These are phyloP conservation scores for Tagetes erecta DNA, from an alignment of 129 eudicot genomes.

Conservation along the genomic window DNA sequence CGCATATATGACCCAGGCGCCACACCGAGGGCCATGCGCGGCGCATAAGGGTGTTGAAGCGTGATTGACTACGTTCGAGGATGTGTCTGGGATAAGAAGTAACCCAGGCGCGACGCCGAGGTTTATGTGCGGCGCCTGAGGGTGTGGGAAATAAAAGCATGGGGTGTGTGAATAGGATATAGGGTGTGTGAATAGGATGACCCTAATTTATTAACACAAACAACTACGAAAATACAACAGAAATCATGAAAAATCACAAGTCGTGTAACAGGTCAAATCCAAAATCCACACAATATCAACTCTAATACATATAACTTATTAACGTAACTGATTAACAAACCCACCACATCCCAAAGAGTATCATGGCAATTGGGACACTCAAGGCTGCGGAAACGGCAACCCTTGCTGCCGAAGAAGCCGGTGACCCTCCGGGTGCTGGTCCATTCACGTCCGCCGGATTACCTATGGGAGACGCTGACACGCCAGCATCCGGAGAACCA, in stretches of 20 bases:
- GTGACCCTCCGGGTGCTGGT: neutral
- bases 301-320: neutral
- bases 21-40: no score
- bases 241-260: neutral
- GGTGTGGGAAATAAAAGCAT: no score
- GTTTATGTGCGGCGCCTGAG: no score
- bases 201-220: neutral
- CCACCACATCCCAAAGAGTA: neutral
- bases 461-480: conserved; percentile 21
- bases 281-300: neutral
- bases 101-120: no score
- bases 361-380: neutral
- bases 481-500: conserved; percentile 8
- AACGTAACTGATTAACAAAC: neutral
- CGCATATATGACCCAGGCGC: no score
- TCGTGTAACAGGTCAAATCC: neutral
- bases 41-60: no score
- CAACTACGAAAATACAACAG: neutral
- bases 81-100: no score
- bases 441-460: neutral
- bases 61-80: no score
- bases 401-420: neutral
- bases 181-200: no score
- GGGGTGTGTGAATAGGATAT: no score
- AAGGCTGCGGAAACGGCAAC: neutral